These are phyloP conservation scores for Gossypium anomalum DNA, from an alignment of 345 rosid genomes.

Conservation along the genomic window DNA sequence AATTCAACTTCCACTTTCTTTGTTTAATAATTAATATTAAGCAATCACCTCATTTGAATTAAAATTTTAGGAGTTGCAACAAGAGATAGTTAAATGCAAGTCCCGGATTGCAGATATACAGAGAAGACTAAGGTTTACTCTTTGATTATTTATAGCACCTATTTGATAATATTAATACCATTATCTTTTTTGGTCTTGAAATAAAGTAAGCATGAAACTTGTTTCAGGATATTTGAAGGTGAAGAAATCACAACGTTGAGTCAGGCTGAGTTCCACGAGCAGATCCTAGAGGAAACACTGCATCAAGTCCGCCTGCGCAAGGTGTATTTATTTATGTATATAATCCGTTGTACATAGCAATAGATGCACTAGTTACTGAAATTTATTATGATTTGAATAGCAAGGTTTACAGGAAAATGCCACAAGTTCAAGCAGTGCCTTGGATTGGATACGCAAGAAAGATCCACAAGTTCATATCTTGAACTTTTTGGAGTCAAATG, in stretches of 20 bases:
- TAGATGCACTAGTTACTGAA: background rate
- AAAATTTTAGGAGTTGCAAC: constrained; percentile 28
- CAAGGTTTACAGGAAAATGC: constrained; percentile 23
- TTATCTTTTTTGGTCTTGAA: background rate
- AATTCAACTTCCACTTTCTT: background rate
- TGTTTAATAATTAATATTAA: background rate
- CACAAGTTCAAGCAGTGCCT: constrained; percentile 1
- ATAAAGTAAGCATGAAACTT: background rate
- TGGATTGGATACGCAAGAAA: constrained; percentile 31
- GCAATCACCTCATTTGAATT: background rate
- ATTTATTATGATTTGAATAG: constrained; percentile 11
- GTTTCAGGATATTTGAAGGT: constrained; percentile 34
- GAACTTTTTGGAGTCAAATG: constrained; percentile 30
- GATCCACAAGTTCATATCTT: constrained; percentile 30
- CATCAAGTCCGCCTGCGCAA: constrained; percentile 26
- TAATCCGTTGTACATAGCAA: background rate
- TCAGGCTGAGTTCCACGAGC: constrained; percentile 33
- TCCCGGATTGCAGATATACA: constrained; percentile 26
- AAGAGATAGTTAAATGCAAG: constrained; percentile 24
- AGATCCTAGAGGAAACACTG: constrained; percentile 31
- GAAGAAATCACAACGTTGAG: constrained; percentile 26
- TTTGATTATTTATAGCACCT: background rate
- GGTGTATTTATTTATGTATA: constrained; percentile 14
- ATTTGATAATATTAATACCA: background rate
- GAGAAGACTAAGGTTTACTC: constrained; percentile 34